Conservation (phyloP, 192 early-diverging fungal species). For the Pilaira anomala region DNA sequence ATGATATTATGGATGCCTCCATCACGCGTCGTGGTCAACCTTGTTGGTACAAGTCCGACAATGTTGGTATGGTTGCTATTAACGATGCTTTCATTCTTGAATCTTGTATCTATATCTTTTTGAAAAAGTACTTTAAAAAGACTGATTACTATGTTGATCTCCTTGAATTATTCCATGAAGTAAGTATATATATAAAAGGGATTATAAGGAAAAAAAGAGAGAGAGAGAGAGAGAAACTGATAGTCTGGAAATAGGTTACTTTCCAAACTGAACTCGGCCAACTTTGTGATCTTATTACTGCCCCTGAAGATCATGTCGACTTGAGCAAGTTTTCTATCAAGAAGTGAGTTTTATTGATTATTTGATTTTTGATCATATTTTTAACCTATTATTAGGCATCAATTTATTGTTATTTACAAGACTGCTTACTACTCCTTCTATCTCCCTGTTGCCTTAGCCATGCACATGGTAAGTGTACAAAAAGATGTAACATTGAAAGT, state of each 20-base stretch:
- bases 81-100: conserved; percentile 97
- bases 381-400: conserved; percentile 46
- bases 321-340: conserved; percentile 85
- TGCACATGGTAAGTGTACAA: conserved; percentile 86
- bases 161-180: conserved; percentile 92
- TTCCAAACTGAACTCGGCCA: conserved; percentile 98
- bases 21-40: conserved; percentile 95
- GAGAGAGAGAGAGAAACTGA: too few relatives aligned
- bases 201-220: background rate
- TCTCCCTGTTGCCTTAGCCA: conserved; percentile 92
- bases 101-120: conserved; percentile 85
- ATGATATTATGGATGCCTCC: conserved; percentile 98
- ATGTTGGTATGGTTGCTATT: conserved; percentile 87
- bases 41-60: conserved; percentile 90
- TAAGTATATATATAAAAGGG: conserved; percentile 6
- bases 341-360: conserved; percentile 56
- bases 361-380: too few relatives aligned
- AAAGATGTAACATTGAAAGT: too few relatives aligned
- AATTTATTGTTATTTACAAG: conserved; percentile 97
- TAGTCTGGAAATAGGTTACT: too few relatives aligned
- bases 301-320: conserved; percentile 93
- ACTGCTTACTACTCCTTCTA: conserved; percentile 99
- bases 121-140: conserved; percentile 91
- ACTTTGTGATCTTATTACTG: conserved; percentile 96
- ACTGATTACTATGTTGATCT: conserved; percentile 88